Evolutionary conservation across 1,284 basidiomycete genomes (phyloP), one percentile per base, ranked within the genome.

Genomic region (Somion occarium): DNA sequence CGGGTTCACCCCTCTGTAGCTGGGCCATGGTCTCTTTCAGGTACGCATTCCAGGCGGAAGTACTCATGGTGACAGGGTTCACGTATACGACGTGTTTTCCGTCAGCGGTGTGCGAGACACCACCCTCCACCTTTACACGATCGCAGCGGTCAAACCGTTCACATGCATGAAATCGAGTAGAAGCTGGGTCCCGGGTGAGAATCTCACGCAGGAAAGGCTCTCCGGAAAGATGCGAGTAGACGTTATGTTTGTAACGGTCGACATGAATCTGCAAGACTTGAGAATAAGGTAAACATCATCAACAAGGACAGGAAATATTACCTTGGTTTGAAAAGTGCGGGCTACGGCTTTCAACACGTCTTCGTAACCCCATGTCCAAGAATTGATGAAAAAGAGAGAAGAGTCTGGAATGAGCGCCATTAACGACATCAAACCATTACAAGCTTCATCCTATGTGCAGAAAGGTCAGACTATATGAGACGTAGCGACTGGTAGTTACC

Each of bases 341-440:
- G 86, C 78, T 1, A 96, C 72, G 0, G 77, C 86, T 62, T 91
- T 91, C 25, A 94, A 72, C 15, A 93, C 71, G 43, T 93, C 88
- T 65, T 94, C 91, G 63, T 92, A 93, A 0, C 95, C 94, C 84
- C 89, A 93, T 0, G 93, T 97, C 94, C 95, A 98, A 0, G 80
- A 67, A 59, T 98, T 93, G 55, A 98, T 76, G 70, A 91, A 98
- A 70, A 98, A 96, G 45, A 80, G 73, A 0, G 85, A 86, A 3
- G 75, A 71, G 0, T 71, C 53, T 0, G 92, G 88, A 56, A 85
- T 90, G 7, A 82, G 61, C 3, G 72, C 70, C 68, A 96, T 86
- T 1, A 93, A 73, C 7, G 79, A 67, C 19, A 93, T 66, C 2
- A 95, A 69, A 3, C 84, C 88, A 24, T 71, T 59, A 0, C 85